Conservation (phyloP, 306 rosid species). For the Sechiopsis laciniata region DNA sequence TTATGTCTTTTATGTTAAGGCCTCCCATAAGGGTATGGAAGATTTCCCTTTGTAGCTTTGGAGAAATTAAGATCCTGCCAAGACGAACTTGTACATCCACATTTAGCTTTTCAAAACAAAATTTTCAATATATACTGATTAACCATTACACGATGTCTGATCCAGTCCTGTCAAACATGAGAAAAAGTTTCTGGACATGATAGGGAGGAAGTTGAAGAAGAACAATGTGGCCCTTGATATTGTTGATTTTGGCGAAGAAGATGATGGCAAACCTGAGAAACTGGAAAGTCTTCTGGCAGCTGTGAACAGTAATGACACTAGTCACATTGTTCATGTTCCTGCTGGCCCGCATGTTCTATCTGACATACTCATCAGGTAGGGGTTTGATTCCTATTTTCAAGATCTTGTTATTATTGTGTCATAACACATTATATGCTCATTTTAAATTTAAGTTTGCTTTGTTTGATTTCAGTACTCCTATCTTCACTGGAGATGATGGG, state of each 20-base stretch:
- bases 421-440: background rate
- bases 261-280: conserved; percentile 77
- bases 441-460: background rate
- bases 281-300: conserved; percentile 75
- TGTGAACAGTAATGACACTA: conserved; percentile 73
- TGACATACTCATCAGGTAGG: conserved; percentile 63
- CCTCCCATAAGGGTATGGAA: background rate
- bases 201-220: conserved; percentile 82
- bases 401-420: conserved; percentile 10
- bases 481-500: conserved; percentile 95
- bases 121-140: background rate
- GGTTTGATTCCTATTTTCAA: conserved; percentile 1
- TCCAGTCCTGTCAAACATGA: conserved; percentile 68
- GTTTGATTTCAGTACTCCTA: conserved; percentile 65
- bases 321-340: conserved; percentile 58
- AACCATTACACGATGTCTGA: conserved; percentile 21
- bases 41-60: background rate
- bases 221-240: conserved; percentile 89
- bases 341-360: conserved; percentile 53
- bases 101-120: conserved; percentile 1
- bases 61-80: background rate
- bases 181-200: conserved; percentile 70
- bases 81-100: background rate
- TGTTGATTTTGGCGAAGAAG: conserved; percentile 85
- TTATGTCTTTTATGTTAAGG: background rate